Evolutionary conservation across 2,329 filamentous ascomycete species (phyloP), one percentile per base, ranked within the genome.

Genomic region (Aspergillus texensis): DNA sequence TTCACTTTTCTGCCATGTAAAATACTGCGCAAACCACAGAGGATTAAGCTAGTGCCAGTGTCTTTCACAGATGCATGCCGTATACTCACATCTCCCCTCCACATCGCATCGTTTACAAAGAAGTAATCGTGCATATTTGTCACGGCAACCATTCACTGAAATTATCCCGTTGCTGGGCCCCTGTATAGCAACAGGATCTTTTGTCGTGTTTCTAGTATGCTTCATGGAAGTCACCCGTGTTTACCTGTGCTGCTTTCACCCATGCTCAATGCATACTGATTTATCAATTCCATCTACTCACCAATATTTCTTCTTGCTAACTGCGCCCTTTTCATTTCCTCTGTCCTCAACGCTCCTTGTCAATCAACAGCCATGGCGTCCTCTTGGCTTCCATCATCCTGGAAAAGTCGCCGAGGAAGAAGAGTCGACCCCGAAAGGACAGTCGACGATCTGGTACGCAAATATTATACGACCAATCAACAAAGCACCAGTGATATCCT

Each of bases 371-470:
- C 30, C 16, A 60, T 60, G 61, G 50, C 24, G 2, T 60, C 52
- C 11, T 56, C 43, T 8, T 59, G 57, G 39, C 36, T 52, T 32
- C 57, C 52, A n/a, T 19, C 34, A 3, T 12, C 45, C 2, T 14
- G 24, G 45, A 19, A 8, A 54, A 19, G 19, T 58, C 16, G 19
- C 34, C 12, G 58, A 48, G 43, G 26, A 61, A 52, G 19, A 12
- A 52, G 28, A 32, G 48, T 2, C 45, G 32, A 57, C n/a, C 30
- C 55, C 12, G 39, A 63, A 16, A 53, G 55, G 12, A 64, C 57
- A 34, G 72, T 74, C 14, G 64, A 71, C 6, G 63, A 66, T 0
- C 63, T 80, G 32, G 70, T 77, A 11, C 54, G 66, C 48, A 72
- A 69, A 54, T 78, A 77, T 61, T 58, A 64, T 24, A 58, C 57